Evolutionary conservation across 2,329 filamentous ascomycete species (phyloP).

Genomic region (Coccinonectria pachysandricola): DNA sequence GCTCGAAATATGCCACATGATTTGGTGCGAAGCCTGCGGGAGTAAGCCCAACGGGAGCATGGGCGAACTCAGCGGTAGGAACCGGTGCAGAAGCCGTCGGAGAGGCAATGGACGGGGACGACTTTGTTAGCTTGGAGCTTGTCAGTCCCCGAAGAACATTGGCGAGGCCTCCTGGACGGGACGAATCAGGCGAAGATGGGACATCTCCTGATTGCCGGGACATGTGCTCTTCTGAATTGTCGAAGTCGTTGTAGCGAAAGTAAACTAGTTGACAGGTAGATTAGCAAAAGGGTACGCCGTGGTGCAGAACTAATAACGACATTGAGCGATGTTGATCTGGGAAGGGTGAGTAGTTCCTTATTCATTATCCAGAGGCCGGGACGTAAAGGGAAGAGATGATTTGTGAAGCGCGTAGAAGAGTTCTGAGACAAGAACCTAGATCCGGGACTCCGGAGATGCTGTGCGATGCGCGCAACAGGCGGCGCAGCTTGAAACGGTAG

Average conservation of each 20-base stretch:
- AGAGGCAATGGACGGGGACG: conserved; percentile 33
- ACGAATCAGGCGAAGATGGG: conserved; percentile 43
- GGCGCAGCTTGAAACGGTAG: conserved; percentile 11
- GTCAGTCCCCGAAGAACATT: conserved; percentile 55
- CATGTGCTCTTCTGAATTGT: conserved; percentile 40
- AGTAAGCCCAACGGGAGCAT: conserved; percentile 29
- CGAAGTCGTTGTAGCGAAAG: too few species aligned
- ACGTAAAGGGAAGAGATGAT: too few species aligned
- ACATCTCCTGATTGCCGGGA: conserved; percentile 50
- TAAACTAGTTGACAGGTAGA: too few species aligned
- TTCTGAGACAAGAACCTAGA: conserved; percentile 4
- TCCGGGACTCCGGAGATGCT: conserved; percentile 4
- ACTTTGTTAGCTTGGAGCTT: conserved; percentile 43
- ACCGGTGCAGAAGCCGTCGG: conserved; percentile 28
- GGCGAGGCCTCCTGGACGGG: conserved; percentile 45
- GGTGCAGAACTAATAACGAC: too few species aligned
- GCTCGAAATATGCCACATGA: conserved; percentile 44
- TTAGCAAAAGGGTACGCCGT: conserved; percentile 13
- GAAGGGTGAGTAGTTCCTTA: too few species aligned
- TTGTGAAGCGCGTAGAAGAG: conserved; percentile 3
- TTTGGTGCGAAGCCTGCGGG: conserved; percentile 36
- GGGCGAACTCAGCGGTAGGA: conserved; percentile 35
- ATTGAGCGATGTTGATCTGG: too few species aligned
- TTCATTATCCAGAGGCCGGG: too few species aligned
- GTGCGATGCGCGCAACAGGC: conserved; percentile 13